These are phyloP conservation scores for Venturia oleaginea DNA, from an alignment of 2,329 filamentous ascomycete species.

Conservation along the genomic window DNA sequence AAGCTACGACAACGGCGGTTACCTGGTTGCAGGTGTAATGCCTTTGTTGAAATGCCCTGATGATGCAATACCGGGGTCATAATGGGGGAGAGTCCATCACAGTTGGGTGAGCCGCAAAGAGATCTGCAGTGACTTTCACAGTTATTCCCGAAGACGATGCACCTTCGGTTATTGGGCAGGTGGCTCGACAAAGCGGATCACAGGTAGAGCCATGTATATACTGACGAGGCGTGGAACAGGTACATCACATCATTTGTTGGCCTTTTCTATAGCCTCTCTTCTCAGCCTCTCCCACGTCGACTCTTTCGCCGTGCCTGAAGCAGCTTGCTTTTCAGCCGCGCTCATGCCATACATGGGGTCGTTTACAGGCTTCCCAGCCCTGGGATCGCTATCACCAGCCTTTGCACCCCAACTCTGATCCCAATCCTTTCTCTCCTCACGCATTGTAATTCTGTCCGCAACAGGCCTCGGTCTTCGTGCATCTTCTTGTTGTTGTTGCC, in stretches of 20 bases:
- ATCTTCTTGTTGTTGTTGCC: neutral
- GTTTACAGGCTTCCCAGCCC: neutral
- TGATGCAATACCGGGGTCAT: neutral
- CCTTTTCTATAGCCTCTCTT: neutral
- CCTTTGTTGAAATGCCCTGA: neutral
- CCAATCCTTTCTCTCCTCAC: neutral
- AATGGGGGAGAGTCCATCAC: neutral
- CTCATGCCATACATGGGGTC: slow-evolving; percentile 2
- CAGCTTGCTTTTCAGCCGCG: neutral
- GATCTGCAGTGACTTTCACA: neutral
- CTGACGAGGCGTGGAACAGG: neutral
- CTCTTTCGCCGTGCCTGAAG: neutral
- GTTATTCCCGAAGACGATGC: neutral
- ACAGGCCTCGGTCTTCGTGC: neutral
- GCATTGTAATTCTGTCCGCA: neutral
- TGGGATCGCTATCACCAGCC: neutral
- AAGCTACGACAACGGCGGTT: neutral
- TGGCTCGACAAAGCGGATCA: too few species aligned
- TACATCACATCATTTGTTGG: neutral
- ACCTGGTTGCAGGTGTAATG: neutral
- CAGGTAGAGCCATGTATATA: too few species aligned
- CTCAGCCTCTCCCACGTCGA: neutral
- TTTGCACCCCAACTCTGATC: neutral
- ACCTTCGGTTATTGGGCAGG: neutral
- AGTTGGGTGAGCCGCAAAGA: neutral